Percentiles rank a stretch among this genome's conserved stretches.
These are phyloP conservation scores for Flaveria robusta DNA, from an alignment of 129 eudicot species.

Conservation along the genomic window DNA sequence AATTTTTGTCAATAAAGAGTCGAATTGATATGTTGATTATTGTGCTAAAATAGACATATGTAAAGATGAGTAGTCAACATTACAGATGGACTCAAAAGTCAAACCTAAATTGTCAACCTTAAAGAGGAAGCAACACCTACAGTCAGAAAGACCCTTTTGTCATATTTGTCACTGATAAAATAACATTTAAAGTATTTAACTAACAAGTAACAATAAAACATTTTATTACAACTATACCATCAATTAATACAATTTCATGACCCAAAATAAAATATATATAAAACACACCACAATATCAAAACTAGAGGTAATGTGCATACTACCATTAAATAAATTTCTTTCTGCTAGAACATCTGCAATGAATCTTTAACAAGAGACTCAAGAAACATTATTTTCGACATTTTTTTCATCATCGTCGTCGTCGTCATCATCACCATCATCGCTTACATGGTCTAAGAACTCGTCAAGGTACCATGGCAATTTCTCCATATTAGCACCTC, in stretches of 20 bases:
- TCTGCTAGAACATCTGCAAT: background rate
- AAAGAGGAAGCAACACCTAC: background rate
- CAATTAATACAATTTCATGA: constrained; percentile 8
- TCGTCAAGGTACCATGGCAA: constrained; percentile 63
- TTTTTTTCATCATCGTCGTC: constrained; percentile 24
- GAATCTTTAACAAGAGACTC: background rate
- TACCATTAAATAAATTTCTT: constrained; percentile 1
- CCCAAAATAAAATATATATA: background rate
- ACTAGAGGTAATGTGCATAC: constrained; percentile 26
- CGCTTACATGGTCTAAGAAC: constrained; percentile 62
- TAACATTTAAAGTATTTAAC: background rate
- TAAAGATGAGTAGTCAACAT: background rate
- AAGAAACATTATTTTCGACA: constrained; percentile 15
- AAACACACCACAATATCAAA: background rate
- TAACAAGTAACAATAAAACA: background rate
- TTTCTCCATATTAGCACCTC: constrained; percentile 57
- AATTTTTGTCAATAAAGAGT: no score
- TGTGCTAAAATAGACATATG: background rate
- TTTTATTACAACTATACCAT: background rate
- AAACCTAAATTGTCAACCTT: background rate
- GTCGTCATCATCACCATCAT: constrained; percentile 26
- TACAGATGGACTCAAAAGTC: background rate
- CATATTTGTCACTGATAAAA: background rate
- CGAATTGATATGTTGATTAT: background rate
- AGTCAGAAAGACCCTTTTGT: background rate